Base-by-base conservation (phyloP, 176 grass and related monocot species). In the Cenchrus fungigraminus region DNA sequence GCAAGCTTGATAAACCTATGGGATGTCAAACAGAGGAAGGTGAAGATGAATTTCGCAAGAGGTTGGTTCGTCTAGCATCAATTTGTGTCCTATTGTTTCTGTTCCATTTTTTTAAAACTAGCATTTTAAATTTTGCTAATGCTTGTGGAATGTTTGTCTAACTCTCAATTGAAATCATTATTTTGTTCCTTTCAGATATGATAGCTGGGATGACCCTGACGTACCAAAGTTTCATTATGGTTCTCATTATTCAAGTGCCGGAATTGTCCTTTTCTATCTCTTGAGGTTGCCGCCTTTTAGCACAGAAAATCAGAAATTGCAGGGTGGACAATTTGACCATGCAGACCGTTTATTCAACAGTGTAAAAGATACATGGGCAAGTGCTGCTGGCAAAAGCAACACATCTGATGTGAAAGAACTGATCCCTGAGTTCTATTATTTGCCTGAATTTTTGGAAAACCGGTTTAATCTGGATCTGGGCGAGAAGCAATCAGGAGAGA, bases 151-250 rank as follows among this genome's bases (percentile, higher is more conserved):
- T 81, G 31, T 54, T 47, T 55, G 73, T 91, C 58, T 64, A 82
- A 53, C 72, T 55, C 45, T 80, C 22, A 81, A 34, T 71, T 86
- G 12, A 56, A 79, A 32, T 67, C 57, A 3, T 57, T 85, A 20
- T 84, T 80, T 78, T 65, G 6, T 80, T 80, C 9, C 87, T 82
- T 86, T 83, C 86, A 99, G 97, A 81, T 99, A 96, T 31, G 94
- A 99, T 76, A 96, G 93, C 71, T 99, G 97, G 97, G 97, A 99
- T 86, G 97, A 99, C 71, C 97, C 97, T 74, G 97, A 99, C 84
- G 97, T 99, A 49, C 97, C 97, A 6, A 99, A 99, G 73, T 99
- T 99, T 63, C 97, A 99, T 89, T 99, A 99, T 83, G 97, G 97
- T 70, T 99, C 94, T 49, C 97, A 99, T 78, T 99, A 99, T 89